Evolutionary conservation across 2,329 filamentous ascomycete species (phyloP).

Genomic region (Trichoderma semiorbis): DNA sequence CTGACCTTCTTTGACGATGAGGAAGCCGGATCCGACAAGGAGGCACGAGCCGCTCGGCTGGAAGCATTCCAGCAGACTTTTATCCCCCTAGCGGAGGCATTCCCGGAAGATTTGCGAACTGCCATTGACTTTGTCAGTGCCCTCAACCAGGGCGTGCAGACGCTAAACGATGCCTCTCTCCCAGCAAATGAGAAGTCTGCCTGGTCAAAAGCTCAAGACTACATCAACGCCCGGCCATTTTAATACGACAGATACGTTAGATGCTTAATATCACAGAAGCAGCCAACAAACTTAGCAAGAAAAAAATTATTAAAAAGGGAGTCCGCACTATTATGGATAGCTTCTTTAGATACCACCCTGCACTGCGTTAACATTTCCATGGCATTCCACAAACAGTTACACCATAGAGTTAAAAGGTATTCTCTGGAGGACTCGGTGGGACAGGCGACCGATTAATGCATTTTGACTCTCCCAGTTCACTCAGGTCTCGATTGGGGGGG

Average conservation of each 20-base stretch:
- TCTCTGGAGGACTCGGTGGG: slow-evolving; percentile 1
- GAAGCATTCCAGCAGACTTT: slow-evolving; percentile 48
- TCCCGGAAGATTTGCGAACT: slow-evolving; percentile 58
- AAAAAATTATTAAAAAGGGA: background rate
- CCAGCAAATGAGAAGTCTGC: slow-evolving; percentile 43
- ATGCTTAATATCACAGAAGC: background rate
- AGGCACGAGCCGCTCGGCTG: slow-evolving; percentile 44
- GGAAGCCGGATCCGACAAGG: slow-evolving; percentile 52
- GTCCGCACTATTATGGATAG: slow-evolving; percentile 15
- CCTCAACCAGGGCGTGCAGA: slow-evolving; percentile 55
- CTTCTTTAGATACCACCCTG: slow-evolving; percentile 17
- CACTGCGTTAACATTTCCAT: slow-evolving; percentile 10
- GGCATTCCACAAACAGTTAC: slow-evolving; percentile 4
- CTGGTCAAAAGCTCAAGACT: slow-evolving; percentile 56
- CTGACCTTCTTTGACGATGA: slow-evolving; percentile 77
- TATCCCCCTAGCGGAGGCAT: slow-evolving; percentile 57
- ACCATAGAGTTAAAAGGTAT: slow-evolving; percentile 12
- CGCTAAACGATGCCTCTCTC: slow-evolving; percentile 47
- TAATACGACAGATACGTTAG: slow-evolving; percentile 22
- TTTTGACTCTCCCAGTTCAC: background rate
- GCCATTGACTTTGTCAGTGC: slow-evolving; percentile 57
- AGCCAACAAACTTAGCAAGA: background rate
- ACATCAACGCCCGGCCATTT: slow-evolving; percentile 45
- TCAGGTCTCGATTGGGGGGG: background rate
- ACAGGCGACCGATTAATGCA: background rate